Base-by-base conservation (phyloP, 2,329 filamentous ascomycete genomes). In the Ophiocordyceps camponoti-leonardi region DNA sequence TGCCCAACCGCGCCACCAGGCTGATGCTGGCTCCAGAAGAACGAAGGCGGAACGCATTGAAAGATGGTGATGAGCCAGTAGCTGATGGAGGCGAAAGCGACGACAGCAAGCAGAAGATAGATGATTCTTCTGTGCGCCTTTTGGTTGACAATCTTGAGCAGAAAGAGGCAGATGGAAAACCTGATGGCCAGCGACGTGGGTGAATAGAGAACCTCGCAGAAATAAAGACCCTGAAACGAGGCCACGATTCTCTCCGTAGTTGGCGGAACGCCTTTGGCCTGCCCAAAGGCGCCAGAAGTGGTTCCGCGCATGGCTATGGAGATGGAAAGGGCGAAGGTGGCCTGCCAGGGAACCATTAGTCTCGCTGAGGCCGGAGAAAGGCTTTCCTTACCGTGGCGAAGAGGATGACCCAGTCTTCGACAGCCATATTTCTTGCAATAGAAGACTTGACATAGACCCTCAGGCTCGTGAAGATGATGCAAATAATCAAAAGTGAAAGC, bases 391-490 rank as follows among this genome's bases (percentile, higher is more conserved):
- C 46, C 41, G 33, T 44, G 22, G 46, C 46, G 13, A 48, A 8
- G 35, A 48, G 19, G 16, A 46, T 45, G 35, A 23, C 13, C 44
- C 44, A 45, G 37, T 48, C 46, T 30, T 48, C 46, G 10, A 42
- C 33, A 4, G 41, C 31, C 20, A 48, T 41, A 16, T 16, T 20
- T 6, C 44, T 20, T 11, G 37, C 28, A 35, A 48, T 46, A 28
- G 20, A 11, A 19, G 42, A 44, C 22, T 42, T 20, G 35, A 46
- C 46, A 12, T 48, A 48, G 2, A 46, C n/a, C 8, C 46, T 26
- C 26, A 48, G 26, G 42, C 61, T 62, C 16, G 70, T 64, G 35
- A 71, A 50, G 35, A 62, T 49, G 45, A 67, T 57, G 12, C 63
- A 56, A 18, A 64, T 22, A 8, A 54, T 45, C 12, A 67, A 53